Evolutionary conservation across 768 basidiomycete species (phyloP).

Genomic region (Mrakia hoshinonis): DNA sequence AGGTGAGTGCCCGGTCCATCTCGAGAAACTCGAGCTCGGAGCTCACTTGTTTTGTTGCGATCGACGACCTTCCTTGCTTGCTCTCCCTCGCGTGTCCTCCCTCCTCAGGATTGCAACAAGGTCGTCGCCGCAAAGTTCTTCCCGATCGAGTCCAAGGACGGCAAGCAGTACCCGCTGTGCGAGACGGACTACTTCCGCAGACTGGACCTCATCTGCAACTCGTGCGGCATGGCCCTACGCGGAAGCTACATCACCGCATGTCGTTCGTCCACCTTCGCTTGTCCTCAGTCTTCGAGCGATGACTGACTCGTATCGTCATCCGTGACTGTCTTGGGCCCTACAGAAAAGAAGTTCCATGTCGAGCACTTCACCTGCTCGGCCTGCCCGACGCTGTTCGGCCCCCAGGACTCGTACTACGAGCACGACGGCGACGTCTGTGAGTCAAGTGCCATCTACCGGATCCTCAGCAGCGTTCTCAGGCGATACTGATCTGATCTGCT

Average conservation of each 20-base stretch:
- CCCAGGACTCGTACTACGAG: conserved; percentile 98
- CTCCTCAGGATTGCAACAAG: conserved; percentile 76
- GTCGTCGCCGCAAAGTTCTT: conserved; percentile 99
- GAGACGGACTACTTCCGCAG: conserved; percentile 96
- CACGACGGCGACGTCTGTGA: conserved; percentile 85
- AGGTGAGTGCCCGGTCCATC: conserved; percentile 51
- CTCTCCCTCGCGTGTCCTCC: neutral
- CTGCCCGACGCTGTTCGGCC: conserved; percentile 90
- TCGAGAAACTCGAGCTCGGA: neutral
- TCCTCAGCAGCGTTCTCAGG: no score
- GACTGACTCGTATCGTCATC: neutral
- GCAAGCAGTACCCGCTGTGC: conserved; percentile 85
- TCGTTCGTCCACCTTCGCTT: conserved; percentile 53
- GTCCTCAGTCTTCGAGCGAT: neutral
- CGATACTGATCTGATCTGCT: no score
- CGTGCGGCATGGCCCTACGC: conserved; percentile 85
- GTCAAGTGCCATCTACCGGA: conserved; percentile 26
- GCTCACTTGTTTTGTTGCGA: conserved; percentile 6
- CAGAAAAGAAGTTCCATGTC: conserved; percentile 97
- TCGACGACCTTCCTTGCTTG: neutral
- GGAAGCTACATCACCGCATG: conserved; percentile 99
- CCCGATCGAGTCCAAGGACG: conserved; percentile 63
- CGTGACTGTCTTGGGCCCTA: neutral
- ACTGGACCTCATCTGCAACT: conserved; percentile 89
- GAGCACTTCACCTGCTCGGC: conserved; percentile 99